Base-by-base conservation (phyloP, 345 rosid species). In the Geranium brycei region DNA sequence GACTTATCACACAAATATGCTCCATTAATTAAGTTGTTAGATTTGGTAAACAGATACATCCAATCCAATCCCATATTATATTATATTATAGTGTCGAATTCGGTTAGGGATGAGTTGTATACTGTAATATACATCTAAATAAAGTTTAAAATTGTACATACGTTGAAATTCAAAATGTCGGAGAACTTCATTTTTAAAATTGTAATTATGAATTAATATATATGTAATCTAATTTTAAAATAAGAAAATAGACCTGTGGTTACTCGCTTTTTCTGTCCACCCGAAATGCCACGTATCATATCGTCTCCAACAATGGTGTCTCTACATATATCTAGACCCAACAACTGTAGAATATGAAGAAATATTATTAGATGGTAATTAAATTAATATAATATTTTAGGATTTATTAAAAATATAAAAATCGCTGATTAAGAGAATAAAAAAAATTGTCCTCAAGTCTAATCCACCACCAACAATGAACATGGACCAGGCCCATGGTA, bases 201-300 rank as follows among this genome's bases (percentile, higher is more conserved):
- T 23, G 1, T 23, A 23, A 23, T 23, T 23, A 23, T 23, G 28
- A 23, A 23, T 23, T 23, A 23, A 23, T 23, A 23, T 23, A 2
- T 23, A 23, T 23, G 28, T 23, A 23, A 35, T 35, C 3, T 4
- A 4, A 3, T 35, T 35, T 4, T 35, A 7, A 35, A 35, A 35
- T 35, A 4, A 35, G 41, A 35, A 35, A 35, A 35, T 35, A 7
- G 63, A 89, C 97, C 97, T 84, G 97, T 91, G 5, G 97, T 91
- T 16, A 91, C 91, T 73, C 96, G 65, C 67, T 88, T 88, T 65
- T 82, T 91, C 68, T 91, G 96, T 19, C 97, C 97, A 4, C 97
- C 97, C 0, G 97, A 91, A 47, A 91, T 83, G 28, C 97, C 96
- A 68, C 97, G 64, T 3, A 68, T 75, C 97, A 91, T 91, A 2